These are phyloP conservation scores for Leishmania gerbilli DNA, from an alignment of 208 protist genomes.

Conservation along the genomic window DNA sequence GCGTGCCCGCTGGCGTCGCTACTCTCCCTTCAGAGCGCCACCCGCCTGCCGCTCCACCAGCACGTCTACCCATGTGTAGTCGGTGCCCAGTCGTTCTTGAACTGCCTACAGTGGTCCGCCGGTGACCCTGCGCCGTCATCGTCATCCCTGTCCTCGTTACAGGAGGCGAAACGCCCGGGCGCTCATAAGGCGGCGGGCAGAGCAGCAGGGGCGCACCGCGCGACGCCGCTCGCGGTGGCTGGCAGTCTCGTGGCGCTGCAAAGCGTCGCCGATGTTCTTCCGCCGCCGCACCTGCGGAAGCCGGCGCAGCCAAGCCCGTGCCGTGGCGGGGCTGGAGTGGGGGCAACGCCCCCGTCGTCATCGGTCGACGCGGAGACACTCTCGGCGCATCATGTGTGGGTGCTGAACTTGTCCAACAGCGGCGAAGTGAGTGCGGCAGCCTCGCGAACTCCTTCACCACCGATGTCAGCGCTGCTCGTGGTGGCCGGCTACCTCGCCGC, in stretches of 20 bases:
- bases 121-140: not conserved
- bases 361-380: slow-evolving; percentile 22
- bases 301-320: not conserved
- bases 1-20: slow-evolving; percentile 21
- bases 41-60: slow-evolving; percentile 19
- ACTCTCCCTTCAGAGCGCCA: slow-evolving; percentile 9
- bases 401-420: slow-evolving; percentile 36
- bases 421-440: not conserved
- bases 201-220: slow-evolving; percentile 9
- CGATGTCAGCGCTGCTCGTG: slow-evolving; percentile 38
- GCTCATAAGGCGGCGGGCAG: slow-evolving; percentile 2
- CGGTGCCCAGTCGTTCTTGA: slow-evolving; percentile 61
- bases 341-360: not conserved
- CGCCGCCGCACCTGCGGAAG: slow-evolving; percentile 21
- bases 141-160: not conserved
- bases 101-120: slow-evolving; percentile 60
- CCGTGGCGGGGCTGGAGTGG: not conserved
- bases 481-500: slow-evolving; percentile 69
- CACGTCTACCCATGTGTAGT: slow-evolving; percentile 40
- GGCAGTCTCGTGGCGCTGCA: slow-evolving; percentile 42
- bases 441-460: slow-evolving; percentile 13
- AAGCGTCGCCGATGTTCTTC: slow-evolving; percentile 11
- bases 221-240: slow-evolving; percentile 61
- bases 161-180: not conserved
- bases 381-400: slow-evolving; percentile 72